Base-by-base conservation (phyloP, 768 basidiomycete species). In the Kwoniella newhampshirensis region DNA sequence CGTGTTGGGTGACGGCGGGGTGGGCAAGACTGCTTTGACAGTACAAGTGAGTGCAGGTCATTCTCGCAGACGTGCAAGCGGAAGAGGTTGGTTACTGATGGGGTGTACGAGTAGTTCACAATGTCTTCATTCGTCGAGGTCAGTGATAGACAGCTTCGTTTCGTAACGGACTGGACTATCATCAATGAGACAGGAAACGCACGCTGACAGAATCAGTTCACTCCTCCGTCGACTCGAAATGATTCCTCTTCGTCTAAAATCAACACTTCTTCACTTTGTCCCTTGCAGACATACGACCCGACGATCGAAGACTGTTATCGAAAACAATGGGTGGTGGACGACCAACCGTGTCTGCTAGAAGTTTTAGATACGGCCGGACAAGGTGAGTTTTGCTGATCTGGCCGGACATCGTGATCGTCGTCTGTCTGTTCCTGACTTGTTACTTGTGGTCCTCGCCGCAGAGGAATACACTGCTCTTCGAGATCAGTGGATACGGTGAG, bases 251-350 rank as follows among this genome's bases (percentile, higher is more conserved):
- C 27, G n/a, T 52, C 5, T 43, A 13, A 17, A 25, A 7, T 28
- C 35, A 4, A 20, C 37, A 23, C 41, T 12, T 40, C 49, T n/a
- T 28, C 53, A 26, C 27, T 17, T 42, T 48, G 32, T 43, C n/a
- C 51, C 30, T 30, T 17, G 9, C 57, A 94, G 90, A 91, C 91
- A 50, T 97, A 97, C 78, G 92, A 97, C 80, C 92, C 92, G 55
- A 97, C 92, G 68, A 97, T 97, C 84, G 92, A 97, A 79, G 92
- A 96, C 77, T 91, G 91, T 62, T 96, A 97, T 79, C 84, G 92
- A 70, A 94, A 93, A 77, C 91, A 92, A 75, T 83, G 92, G 67
- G 86, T 92, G 54, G 91, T 96, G 63, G 92, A 94, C 78, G 91
- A 91, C 74, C 84, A 86, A 68, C 92, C 92, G 85, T 93, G 91